Percentiles rank a stretch among this genome's conserved stretches.
Conservation (phyloP, 1,139 yeast genomes). For the Zygosaccharomyces pseudobailii region DNA sequence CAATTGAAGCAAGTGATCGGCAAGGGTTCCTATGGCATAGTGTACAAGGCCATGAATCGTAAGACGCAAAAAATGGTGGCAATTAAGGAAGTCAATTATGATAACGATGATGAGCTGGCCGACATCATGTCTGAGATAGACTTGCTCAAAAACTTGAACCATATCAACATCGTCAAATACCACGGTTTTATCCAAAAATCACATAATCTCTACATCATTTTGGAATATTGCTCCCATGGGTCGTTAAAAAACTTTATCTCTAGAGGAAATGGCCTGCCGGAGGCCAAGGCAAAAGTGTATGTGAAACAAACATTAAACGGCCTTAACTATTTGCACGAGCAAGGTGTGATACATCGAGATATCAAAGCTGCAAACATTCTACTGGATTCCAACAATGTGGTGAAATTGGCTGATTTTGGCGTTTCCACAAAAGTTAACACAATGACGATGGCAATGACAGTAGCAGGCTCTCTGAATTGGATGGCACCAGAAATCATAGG, state of each 20-base stretch:
- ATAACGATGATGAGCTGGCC: conserved; percentile 46
- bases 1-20: conserved; percentile 62
- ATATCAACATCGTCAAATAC: conserved; percentile 82
- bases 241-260: conserved; percentile 69
- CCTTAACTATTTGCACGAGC: conserved; percentile 68
- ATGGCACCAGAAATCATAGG: conserved; percentile 98
- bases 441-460: conserved; percentile 62
- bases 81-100: conserved; percentile 71
- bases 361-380: conserved; percentile 92
- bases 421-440: conserved; percentile 87
- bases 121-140: conserved; percentile 82
- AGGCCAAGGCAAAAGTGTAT: conserved; percentile 53
- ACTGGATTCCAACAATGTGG: conserved; percentile 75
- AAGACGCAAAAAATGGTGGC: conserved; percentile 72
- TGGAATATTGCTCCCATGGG: conserved; percentile 84
- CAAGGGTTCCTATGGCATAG: conserved; percentile 76
- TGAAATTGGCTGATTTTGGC: conserved; percentile 93
- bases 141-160: conserved; percentile 73
- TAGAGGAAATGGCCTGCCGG: conserved; percentile 46
- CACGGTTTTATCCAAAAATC: conserved; percentile 79
- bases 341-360: conserved; percentile 93
- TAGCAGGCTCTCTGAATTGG: conserved; percentile 99
- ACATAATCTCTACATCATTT: conserved; percentile 62
- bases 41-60: conserved; percentile 61
- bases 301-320: conserved; percentile 74